These are phyloP conservation scores for Magnusiomyces fungicola DNA, from an alignment of 1,139 yeast genomes.

Conservation along the genomic window DNA sequence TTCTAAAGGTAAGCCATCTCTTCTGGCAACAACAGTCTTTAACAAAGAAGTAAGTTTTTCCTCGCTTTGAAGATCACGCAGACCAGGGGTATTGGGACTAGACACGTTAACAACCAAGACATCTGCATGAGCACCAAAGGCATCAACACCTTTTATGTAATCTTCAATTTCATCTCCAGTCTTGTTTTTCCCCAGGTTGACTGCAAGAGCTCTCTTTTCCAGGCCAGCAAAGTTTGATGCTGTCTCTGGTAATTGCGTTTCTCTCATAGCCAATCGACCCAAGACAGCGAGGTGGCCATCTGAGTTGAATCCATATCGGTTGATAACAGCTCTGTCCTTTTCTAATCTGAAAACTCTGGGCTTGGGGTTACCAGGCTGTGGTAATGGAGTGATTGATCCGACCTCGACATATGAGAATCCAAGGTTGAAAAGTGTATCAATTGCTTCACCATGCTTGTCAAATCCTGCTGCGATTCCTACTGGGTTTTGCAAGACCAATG, in stretches of 20 bases:
- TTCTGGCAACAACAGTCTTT: constrained; percentile 38
- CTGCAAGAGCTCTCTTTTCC: constrained; percentile 61
- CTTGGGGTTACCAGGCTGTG: constrained; percentile 89
- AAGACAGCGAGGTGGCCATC: constrained; percentile 75
- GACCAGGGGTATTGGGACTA: constrained; percentile 94
- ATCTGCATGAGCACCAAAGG: constrained; percentile 80
- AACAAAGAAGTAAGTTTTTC: constrained; percentile 61
- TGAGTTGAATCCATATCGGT: constrained; percentile 92
- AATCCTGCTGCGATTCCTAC: constrained; percentile 94
- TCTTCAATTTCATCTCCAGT: constrained; percentile 84
- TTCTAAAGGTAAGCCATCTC: constrained; percentile 27
- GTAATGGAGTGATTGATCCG: constrained; percentile 86
- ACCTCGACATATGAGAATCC: constrained; percentile 91
- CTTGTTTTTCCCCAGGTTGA: constrained; percentile 89
- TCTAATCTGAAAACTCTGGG: constrained; percentile 87
- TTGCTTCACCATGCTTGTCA: constrained; percentile 92
- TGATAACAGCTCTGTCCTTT: constrained; percentile 82
- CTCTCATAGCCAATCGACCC: constrained; percentile 54
- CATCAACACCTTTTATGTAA: constrained; percentile 73
- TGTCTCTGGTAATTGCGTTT: constrained; percentile 16
- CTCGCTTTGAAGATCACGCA: constrained; percentile 78
- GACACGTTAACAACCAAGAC: constrained; percentile 88
- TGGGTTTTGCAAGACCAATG: constrained; percentile 53
- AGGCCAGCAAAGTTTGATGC: constrained; percentile 49
- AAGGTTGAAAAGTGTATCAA: constrained; percentile 65